Conservation (phyloP, 805 yeast genomes). For the Kodamaea laetipori region DNA sequence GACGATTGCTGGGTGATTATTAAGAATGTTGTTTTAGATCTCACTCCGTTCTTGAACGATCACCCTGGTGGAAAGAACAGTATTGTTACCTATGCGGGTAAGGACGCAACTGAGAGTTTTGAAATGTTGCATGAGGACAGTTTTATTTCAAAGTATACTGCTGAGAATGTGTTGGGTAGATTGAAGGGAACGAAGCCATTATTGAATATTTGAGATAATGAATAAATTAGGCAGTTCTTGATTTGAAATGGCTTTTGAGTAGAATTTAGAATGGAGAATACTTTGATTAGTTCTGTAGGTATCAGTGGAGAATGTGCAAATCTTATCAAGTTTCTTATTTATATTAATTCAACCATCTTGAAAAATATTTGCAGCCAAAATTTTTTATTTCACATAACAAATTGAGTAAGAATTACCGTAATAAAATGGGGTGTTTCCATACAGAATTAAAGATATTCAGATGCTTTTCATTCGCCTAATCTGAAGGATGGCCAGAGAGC, state of each 20-base stretch:
- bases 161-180: constrained; percentile 50
- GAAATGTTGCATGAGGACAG: constrained; percentile 60
- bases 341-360: no score
- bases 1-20: constrained; percentile 57
- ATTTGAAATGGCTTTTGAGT: no score
- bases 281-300: no score
- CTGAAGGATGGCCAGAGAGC: no score
- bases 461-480: no score
- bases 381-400: not conserved
- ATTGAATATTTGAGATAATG: constrained; percentile 29
- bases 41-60: constrained; percentile 44
- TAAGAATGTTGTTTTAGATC: constrained; percentile 53
- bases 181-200: constrained; percentile 49
- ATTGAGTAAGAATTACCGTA: not conserved
- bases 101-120: constrained; percentile 51
- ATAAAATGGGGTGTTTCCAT: no score
- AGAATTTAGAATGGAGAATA: no score
- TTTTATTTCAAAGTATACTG: constrained; percentile 52
- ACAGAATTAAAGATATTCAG: no score
- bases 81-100: constrained; percentile 48
- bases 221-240: no score
- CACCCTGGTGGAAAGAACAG: constrained; percentile 61
- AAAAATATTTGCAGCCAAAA: not conserved
- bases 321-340: no score
- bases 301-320: no score